These are phyloP conservation scores for Lactarius indigo DNA, from an alignment of 768 basidiomycete species.

Conservation along the genomic window DNA sequence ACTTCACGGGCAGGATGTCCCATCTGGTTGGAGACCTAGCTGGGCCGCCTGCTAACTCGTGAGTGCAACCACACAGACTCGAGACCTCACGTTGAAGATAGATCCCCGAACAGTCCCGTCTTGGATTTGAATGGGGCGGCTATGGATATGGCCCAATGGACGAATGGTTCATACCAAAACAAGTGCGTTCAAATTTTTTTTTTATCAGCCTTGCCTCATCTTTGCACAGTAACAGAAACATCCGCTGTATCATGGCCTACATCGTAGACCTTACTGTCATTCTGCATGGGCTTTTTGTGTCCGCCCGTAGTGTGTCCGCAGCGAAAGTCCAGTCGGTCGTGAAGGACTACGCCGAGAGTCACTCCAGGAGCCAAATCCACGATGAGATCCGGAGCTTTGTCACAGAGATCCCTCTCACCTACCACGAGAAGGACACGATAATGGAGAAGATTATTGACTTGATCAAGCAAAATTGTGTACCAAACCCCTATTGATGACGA, in stretches of 20 bases:
- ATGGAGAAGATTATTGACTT: slow-evolving; percentile 14
- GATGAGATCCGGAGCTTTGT: background rate
- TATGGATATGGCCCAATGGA: too few species aligned
- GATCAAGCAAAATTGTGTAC: slow-evolving; percentile 4
- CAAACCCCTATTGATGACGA: background rate
- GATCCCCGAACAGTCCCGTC: too few species aligned
- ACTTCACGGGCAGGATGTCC: background rate
- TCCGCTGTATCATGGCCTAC: slow-evolving; percentile 8
- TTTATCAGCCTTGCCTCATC: too few species aligned
- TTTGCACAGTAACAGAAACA: background rate
- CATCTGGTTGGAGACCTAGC: slow-evolving; percentile 1
- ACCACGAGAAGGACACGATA: slow-evolving; percentile 6
- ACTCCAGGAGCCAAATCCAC: background rate
- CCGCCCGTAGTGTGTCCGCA: background rate
- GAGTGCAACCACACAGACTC: too few species aligned
- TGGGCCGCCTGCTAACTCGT: too few species aligned
- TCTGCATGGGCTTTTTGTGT: background rate
- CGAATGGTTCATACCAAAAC: too few species aligned
- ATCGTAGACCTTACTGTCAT: slow-evolving; percentile 12
- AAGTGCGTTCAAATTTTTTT: too few species aligned
- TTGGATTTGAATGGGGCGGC: too few species aligned
- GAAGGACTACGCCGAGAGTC: too few species aligned
- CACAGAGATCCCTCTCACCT: too few species aligned
- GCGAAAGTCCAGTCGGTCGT: too few species aligned
- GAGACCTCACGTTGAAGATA: too few species aligned